Evolutionary conservation across 345 rosid species (phyloP).

Genomic region (Euphorbia peplus): DNA sequence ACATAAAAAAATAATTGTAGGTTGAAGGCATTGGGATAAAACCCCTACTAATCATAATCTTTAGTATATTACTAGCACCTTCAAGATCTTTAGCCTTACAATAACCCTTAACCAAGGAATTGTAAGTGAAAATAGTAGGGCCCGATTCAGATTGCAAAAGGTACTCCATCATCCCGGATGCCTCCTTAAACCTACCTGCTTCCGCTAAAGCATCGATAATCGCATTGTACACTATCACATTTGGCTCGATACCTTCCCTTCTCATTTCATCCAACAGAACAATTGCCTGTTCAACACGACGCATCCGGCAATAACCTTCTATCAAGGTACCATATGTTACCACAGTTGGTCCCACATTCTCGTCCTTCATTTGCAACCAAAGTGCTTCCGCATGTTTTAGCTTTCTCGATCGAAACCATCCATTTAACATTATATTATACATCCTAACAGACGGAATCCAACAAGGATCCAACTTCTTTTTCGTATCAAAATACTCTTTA

Average conservation of each 20-base stretch:
- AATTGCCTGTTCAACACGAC: slow-evolving; percentile 57
- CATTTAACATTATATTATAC: slow-evolving; percentile 70
- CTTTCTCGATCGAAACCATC: slow-evolving; percentile 73
- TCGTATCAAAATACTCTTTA: slow-evolving; percentile 41
- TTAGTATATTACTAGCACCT: slow-evolving; percentile 69
- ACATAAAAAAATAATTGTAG: slow-evolving; percentile 74
- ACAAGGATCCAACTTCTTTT: slow-evolving; percentile 27
- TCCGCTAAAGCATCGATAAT: slow-evolving; percentile 79
- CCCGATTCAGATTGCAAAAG: slow-evolving; percentile 59
- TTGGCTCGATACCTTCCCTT: slow-evolving; percentile 53
- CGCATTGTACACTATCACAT: slow-evolving; percentile 58
- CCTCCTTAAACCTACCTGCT: slow-evolving; percentile 69
- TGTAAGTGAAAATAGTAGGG: slow-evolving; percentile 70
- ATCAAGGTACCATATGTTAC: slow-evolving; percentile 78
- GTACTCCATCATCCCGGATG: slow-evolving; percentile 59
- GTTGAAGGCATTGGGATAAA: slow-evolving; percentile 66
- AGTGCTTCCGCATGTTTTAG: slow-evolving; percentile 68
- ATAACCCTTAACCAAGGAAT: slow-evolving; percentile 72
- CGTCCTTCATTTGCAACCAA: slow-evolving; percentile 61
- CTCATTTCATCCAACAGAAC: slow-evolving; percentile 68
- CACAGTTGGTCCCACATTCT: slow-evolving; percentile 50
- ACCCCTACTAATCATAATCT: slow-evolving; percentile 67
- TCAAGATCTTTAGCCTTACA: slow-evolving; percentile 69
- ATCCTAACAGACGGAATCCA: slow-evolving; percentile 59
- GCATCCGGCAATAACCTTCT: slow-evolving; percentile 77